Conservation (phyloP, 78 protist species). For the Dictyostelium firmibasis region DNA sequence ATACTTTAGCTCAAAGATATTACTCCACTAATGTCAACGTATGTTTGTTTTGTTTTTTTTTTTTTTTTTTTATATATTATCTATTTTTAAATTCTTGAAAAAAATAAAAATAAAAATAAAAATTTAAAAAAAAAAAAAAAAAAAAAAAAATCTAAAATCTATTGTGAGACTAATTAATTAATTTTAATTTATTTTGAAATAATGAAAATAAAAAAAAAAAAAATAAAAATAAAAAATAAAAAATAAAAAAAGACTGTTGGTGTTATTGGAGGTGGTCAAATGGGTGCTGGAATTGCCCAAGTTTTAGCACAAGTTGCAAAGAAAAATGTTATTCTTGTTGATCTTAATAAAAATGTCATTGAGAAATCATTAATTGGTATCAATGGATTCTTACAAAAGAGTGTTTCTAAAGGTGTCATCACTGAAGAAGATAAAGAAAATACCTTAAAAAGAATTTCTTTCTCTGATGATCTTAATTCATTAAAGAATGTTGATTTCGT, state of each 20-base stretch:
- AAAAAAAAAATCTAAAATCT: not conserved
- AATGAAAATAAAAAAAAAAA: not conserved
- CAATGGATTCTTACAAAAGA: constrained; percentile 24
- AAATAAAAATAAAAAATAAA: not conserved
- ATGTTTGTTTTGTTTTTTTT: not conserved
- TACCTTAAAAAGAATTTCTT: constrained; percentile 44
- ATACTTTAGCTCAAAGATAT: not conserved
- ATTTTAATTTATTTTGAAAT: not conserved
- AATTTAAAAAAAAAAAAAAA: not conserved
- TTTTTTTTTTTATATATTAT: not conserved
- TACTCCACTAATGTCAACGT: not conserved
- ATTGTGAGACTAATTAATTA: not conserved
- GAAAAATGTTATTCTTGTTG: constrained; percentile 80
- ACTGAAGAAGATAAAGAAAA: constrained; percentile 57
- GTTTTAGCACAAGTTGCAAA: constrained; percentile 77
- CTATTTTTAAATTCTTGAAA: too few relatives aligned
- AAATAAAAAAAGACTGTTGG: constrained; percentile 62
- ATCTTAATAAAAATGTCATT: constrained; percentile 29
- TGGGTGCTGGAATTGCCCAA: constrained; percentile 94
- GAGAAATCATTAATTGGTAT: constrained; percentile 51
- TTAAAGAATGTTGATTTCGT: constrained; percentile 72
- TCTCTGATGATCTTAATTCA: constrained; percentile 22
- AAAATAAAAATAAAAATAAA: too few relatives aligned
- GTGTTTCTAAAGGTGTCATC: constrained; percentile 82
- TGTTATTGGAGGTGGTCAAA: constrained; percentile 87